These are phyloP conservation scores for Phialemoniopsis sp. DNA, from an alignment of 2,329 filamentous ascomycete species.

Conservation along the genomic window DNA sequence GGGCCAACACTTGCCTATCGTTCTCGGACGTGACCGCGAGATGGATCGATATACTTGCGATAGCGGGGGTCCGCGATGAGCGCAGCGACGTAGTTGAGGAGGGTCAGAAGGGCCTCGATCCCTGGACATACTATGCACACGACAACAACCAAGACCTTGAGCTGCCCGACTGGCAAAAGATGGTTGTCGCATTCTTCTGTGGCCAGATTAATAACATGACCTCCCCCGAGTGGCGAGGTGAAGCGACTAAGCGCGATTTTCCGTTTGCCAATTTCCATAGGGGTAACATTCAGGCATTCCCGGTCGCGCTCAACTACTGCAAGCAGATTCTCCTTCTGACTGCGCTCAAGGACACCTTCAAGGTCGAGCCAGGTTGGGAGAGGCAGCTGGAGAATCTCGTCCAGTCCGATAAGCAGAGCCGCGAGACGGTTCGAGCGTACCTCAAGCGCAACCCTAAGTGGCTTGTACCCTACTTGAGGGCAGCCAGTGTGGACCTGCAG, in stretches of 20 bases:
- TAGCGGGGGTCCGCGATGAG: conserved; percentile 62
- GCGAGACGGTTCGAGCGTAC: conserved; percentile 54
- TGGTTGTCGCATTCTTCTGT: conserved; percentile 45
- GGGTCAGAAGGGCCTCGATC: conserved; percentile 80
- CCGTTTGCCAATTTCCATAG: conserved; percentile 43
- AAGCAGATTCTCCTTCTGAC: conserved; percentile 47
- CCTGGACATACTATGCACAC: conserved; percentile 47
- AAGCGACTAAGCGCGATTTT: conserved; percentile 13
- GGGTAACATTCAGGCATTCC: conserved; percentile 51
- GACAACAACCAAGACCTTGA: conserved; percentile 29
- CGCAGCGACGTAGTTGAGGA: conserved; percentile 85
- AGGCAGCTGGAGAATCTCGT: conserved; percentile 70
- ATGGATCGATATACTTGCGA: conserved; percentile 84
- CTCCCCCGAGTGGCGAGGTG: conserved; percentile 7
- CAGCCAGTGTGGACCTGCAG: too few relatives aligned
- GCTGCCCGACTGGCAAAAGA: conserved; percentile 48
- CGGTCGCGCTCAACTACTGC: conserved; percentile 67
- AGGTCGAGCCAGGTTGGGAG: conserved; percentile 79
- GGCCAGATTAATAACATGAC: conserved; percentile 20
- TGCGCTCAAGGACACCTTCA: conserved; percentile 39
- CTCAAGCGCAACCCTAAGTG: conserved; percentile 26
- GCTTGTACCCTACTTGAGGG: too few relatives aligned
- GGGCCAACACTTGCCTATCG: conserved; percentile 82
- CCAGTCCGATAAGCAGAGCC: conserved; percentile 62
- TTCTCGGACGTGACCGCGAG: conserved; percentile 75